Base-by-base conservation (phyloP, 805 yeast species). In the Teunomyces gatunensis region DNA sequence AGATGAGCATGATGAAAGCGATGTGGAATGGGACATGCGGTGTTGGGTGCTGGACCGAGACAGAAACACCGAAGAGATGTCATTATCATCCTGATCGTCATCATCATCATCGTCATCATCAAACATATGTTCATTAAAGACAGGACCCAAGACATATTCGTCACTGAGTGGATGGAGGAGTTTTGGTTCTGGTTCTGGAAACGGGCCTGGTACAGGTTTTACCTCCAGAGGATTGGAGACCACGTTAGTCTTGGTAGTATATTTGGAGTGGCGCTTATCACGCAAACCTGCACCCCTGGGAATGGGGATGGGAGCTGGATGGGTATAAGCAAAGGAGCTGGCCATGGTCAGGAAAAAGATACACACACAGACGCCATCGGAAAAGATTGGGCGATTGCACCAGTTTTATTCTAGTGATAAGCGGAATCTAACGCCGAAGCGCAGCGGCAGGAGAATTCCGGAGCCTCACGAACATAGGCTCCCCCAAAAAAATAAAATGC, bases 81-180 rank as follows among this genome's bases (percentile, higher is more conserved):
- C 34, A 15, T 15, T 23, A 13, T 41, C 44, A 11, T 29, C 44
- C 6, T 40, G 36, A 28, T 40, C 17, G 6, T 40, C 44, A 17
- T 40, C 35, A 12, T 40, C 37, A 17, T 41, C 37, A 11, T 41
- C 44, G 37, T 41, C 44, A 15, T 43, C 46, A 21, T 29, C 36
- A 21, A 37, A 37, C 28, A 20, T 20, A 13, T 27, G 11, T 12
- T 42, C 46, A 25, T 46, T 33, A 17, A 30, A 37, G 21, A 25
- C 13, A 4, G 40, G 34, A 13, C 42, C 42, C 25, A 39, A 11
- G 10, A 47, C 49, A 28, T 47, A 47, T 30, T 47, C 48, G 42
- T 47, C 44, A 44, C 45, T 36, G 15, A 44, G 27, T 12, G 52
- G 41, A 23, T 42, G 42, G 41, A 21, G 30, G 25, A 27, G 37